Evolutionary conservation across 2,329 filamentous ascomycete genomes (phyloP).

Genomic region (Colletotrichum kahawae): DNA sequence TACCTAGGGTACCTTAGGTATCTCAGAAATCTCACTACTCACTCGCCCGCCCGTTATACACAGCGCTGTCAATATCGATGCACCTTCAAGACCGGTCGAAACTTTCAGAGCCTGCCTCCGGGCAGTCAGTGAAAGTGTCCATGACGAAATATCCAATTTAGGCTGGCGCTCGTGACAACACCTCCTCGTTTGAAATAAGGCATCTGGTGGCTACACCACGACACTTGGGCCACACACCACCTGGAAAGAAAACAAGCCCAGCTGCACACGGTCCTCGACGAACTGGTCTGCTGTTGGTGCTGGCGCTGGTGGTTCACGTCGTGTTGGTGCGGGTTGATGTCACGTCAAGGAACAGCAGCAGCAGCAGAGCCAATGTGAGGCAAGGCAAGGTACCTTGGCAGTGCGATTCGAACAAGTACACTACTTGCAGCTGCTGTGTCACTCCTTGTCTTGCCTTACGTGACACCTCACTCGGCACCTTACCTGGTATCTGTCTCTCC

Average conservation of each 20-base stretch:
- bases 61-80: neutral
- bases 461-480: neutral
- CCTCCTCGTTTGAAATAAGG: conserved; percentile 4
- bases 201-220: neutral
- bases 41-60: neutral
- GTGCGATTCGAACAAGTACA: neutral
- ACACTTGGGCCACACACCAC: conserved; percentile 8
- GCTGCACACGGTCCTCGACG: neutral
- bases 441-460: neutral
- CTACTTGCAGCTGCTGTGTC: neutral
- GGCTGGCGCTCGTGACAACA: conserved; percentile 3
- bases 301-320: neutral
- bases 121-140: neutral
- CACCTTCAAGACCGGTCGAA: neutral
- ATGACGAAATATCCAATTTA: conserved; percentile 3
- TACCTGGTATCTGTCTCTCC: neutral
- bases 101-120: neutral
- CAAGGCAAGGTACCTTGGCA: neutral
- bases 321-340: neutral
- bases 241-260: neutral
- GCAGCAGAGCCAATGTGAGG: neutral
- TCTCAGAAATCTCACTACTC: neutral
- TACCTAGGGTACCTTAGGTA: neutral
- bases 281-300: neutral
- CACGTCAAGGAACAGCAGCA: neutral